Percentiles rank a stretch among this genome's conserved stretches.
phyloP scores from a whole-genome alignment of 352 stramenopile genomes.

The Pythium apleroticum region DNA sequence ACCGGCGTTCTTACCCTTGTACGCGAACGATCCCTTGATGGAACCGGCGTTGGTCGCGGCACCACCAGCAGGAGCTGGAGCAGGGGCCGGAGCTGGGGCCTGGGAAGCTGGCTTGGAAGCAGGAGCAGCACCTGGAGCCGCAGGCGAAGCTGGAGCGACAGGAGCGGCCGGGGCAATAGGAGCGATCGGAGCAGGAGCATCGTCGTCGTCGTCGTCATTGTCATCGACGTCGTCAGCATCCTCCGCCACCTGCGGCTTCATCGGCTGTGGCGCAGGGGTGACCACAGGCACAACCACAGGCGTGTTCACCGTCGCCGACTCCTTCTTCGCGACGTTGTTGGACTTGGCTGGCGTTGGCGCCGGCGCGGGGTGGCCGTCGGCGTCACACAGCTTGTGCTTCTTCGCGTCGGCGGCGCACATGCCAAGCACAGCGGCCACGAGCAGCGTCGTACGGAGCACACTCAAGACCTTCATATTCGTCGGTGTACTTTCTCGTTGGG shows the following conservation, averaged over 20 bases:
- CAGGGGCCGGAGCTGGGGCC: too few relatives aligned
- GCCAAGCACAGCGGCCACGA: constrained; percentile 21
- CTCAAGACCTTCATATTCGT: constrained; percentile 24
- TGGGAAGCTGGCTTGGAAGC: constrained; percentile 2
- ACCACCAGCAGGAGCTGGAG: constrained; percentile 22
- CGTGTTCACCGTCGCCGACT: not conserved
- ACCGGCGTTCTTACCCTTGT: constrained; percentile 51
- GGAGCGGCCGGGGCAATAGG: not conserved
- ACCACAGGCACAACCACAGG: not conserved
- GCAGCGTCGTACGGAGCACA: constrained; percentile 20
- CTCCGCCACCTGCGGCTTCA: not conserved
- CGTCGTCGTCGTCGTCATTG: not conserved
- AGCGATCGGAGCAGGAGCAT: not conserved
- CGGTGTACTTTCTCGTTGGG: not conserved
- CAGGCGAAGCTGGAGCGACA: not conserved
- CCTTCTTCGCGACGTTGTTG: not conserved
- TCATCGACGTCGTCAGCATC: not conserved
- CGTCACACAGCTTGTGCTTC: constrained; percentile 27
- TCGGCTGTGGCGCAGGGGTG: constrained; percentile 2
- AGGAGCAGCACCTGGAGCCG: not conserved
- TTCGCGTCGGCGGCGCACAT: constrained; percentile 22
- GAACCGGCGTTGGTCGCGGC: constrained; percentile 38
- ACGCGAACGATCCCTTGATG: constrained; percentile 48
- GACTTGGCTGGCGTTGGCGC: constrained; percentile 14
- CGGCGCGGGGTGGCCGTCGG: constrained; percentile 15